These are phyloP conservation scores for Thielaviopsis cerberus DNA, from an alignment of 2,329 filamentous ascomycete genomes.

Conservation along the genomic window DNA sequence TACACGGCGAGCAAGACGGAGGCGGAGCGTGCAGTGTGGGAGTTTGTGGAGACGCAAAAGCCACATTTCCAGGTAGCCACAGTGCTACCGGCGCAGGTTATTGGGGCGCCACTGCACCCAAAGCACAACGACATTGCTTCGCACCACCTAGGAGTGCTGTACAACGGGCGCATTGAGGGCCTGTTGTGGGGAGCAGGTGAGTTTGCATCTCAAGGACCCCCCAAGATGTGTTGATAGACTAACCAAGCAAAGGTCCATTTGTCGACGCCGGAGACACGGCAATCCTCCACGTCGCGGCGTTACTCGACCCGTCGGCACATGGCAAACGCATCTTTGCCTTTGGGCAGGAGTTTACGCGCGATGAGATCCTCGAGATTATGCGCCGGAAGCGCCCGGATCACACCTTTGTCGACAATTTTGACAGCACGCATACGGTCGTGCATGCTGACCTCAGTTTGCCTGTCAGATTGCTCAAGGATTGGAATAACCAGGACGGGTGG, in stretches of 20 bases:
- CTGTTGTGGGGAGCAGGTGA: neutral
- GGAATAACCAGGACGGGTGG: constrained; percentile 4
- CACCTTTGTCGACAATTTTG: constrained; percentile 9
- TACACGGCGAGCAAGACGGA: constrained; percentile 22
- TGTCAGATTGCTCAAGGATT: neutral
- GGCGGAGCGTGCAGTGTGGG: constrained; percentile 20
- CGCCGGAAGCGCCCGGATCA: constrained; percentile 12
- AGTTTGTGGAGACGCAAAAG: constrained; percentile 19
- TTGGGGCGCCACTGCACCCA: neutral
- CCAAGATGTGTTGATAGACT: too few species aligned
- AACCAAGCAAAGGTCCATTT: constrained; percentile 9
- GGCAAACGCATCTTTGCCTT: constrained; percentile 16
- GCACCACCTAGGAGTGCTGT: neutral
- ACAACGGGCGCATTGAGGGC: neutral
- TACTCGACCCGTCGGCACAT: constrained; percentile 14
- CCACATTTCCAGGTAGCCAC: constrained; percentile 14
- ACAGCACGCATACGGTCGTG: neutral
- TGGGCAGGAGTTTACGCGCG: constrained; percentile 14
- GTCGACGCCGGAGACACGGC: constrained; percentile 15
- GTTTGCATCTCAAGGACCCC: too few species aligned
- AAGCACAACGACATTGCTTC: neutral
- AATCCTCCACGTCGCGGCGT: constrained; percentile 15
- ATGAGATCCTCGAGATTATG: constrained; percentile 12
- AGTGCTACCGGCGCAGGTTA: neutral
- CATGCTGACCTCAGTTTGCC: neutral